Evolutionary conservation across 352 stramenopile species (phyloP).

Genomic region (Thraustochytrium sp.): DNA sequence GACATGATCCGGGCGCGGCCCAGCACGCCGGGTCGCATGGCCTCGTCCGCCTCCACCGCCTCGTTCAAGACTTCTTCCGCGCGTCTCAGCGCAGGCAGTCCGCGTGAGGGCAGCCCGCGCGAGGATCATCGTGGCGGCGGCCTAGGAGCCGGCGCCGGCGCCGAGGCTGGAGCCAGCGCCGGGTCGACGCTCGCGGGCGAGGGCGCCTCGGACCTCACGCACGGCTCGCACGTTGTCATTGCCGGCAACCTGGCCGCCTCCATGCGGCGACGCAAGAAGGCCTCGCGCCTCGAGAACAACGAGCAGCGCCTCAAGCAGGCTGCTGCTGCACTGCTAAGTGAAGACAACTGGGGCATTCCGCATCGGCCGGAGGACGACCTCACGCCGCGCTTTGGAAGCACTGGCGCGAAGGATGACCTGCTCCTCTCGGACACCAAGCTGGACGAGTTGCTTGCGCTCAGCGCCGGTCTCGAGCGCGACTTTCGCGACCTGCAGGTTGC

Average conservation of each 20-base stretch:
- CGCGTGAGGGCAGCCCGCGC: no score
- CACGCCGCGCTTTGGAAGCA: constrained; percentile 19
- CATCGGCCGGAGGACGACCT: background rate
- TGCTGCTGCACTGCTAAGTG: background rate
- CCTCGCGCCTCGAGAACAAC: background rate
- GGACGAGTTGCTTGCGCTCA: background rate
- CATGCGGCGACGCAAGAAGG: constrained; percentile 58
- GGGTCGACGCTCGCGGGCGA: no score
- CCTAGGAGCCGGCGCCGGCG: background rate
- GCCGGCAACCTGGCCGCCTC: constrained; percentile 75
- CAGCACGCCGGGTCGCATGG: constrained; percentile 17
- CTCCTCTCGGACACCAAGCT: background rate
- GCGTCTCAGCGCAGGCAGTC: no score
- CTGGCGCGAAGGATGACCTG: background rate
- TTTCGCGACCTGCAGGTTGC: background rate
- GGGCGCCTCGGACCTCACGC: constrained; percentile 70
- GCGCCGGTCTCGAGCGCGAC: background rate
- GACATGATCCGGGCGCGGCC: constrained; percentile 45
- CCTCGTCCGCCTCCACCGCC: no score
- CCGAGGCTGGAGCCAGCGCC: background rate
- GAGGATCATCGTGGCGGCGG: no score
- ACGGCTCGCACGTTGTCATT: constrained; percentile 75
- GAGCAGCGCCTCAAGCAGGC: background rate
- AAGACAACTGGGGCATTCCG: background rate
- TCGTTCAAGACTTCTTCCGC: no score